Conservation (phyloP, 805 yeast species). For the Pichia kluyveri region DNA sequence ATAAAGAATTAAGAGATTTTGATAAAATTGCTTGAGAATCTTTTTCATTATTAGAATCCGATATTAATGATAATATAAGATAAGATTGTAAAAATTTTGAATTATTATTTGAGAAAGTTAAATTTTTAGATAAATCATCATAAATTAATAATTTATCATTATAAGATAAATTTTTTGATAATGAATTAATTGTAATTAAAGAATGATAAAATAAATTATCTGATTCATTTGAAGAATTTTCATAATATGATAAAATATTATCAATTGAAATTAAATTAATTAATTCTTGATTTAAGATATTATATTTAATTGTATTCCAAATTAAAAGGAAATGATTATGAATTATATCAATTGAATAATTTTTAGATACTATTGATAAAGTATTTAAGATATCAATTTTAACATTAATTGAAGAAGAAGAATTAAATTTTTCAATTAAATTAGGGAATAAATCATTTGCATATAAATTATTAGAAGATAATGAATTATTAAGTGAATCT, state of each 20-base stretch:
- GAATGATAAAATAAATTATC: slow-evolving; percentile 32
- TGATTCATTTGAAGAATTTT: slow-evolving; percentile 24
- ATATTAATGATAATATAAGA: slow-evolving; percentile 43
- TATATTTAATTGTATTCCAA: slow-evolving; percentile 87
- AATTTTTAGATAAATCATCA: slow-evolving; percentile 35
- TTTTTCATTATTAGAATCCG: slow-evolving; percentile 12
- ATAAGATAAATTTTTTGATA: slow-evolving; percentile 28
- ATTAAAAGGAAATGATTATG: slow-evolving; percentile 58
- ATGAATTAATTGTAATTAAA: slow-evolving; percentile 33
- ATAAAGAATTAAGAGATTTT: slow-evolving; percentile 35
- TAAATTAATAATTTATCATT: slow-evolving; percentile 17
- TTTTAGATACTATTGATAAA: slow-evolving; percentile 43
- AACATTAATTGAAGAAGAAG: slow-evolving; percentile 57
- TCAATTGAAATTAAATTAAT: slow-evolving; percentile 22
- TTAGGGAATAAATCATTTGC: slow-evolving; percentile 72
- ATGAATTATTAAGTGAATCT: slow-evolving; percentile 46
- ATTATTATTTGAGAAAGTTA: slow-evolving; percentile 32
- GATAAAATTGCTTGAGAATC: slow-evolving; percentile 31
- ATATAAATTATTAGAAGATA: slow-evolving; percentile 51
- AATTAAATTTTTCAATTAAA: slow-evolving; percentile 68
- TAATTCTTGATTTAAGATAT: slow-evolving; percentile 69
- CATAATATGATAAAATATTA: slow-evolving; percentile 22
- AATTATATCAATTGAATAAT: slow-evolving; percentile 41
- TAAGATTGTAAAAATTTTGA: slow-evolving; percentile 56
- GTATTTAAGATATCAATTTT: slow-evolving; percentile 68